These are phyloP conservation scores for Didymella glomerata DNA, from an alignment of 2,329 filamentous ascomycete genomes.

Conservation along the genomic window DNA sequence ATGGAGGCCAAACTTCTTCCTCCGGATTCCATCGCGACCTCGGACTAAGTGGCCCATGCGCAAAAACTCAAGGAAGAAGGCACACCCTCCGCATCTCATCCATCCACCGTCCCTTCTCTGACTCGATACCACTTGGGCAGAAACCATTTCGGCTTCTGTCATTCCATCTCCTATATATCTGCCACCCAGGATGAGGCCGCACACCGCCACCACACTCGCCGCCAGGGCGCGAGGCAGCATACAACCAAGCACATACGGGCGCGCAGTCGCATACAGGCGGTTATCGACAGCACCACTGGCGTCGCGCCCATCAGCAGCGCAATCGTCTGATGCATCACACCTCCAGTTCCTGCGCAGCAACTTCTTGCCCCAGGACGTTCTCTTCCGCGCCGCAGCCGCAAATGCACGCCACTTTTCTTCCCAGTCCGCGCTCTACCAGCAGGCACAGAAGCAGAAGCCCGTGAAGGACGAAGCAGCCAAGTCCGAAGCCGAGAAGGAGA, in stretches of 20 bases:
- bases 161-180: conserved; percentile 4
- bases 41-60: conserved; percentile 3
- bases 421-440: conserved; percentile 43
- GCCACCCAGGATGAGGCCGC: conserved; percentile 56
- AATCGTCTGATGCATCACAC: conserved; percentile 35
- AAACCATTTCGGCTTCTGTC: conserved; percentile 21
- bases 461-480: conserved; percentile 45
- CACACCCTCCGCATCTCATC: conserved; percentile 29
- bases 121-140: conserved; percentile 23
- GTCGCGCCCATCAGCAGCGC: conserved; percentile 37
- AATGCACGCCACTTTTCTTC: conserved; percentile 57
- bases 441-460: conserved; percentile 48
- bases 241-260: conserved; percentile 52
- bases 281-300: conserved; percentile 48
- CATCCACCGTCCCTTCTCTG: conserved; percentile 32
- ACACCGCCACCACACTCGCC: conserved; percentile 51
- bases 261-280: conserved; percentile 59
- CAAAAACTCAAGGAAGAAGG: conserved; percentile 9
- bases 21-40: conserved; percentile 14
- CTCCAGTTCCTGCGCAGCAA: conserved; percentile 54
- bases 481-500: conserved; percentile 48
- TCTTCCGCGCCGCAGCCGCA: conserved; percentile 54
- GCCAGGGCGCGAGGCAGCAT: conserved; percentile 52
- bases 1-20: conserved; percentile 19
- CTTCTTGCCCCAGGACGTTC: conserved; percentile 52